Conservation (phyloP, 1,284 basidiomycete genomes). For the Lignosus rhinocerotis region DNA sequence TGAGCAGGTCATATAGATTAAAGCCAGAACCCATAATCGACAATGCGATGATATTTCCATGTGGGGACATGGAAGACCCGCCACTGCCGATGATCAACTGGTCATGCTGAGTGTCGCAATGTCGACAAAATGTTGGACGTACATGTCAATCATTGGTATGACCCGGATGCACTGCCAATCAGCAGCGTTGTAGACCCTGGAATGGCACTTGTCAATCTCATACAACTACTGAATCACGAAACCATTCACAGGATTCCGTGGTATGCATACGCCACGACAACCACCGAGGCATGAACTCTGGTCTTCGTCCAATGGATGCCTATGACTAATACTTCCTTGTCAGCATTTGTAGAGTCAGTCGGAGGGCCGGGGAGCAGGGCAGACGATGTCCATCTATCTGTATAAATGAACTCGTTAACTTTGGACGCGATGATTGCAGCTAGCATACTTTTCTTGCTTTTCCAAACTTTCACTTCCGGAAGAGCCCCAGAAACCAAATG, state of each 20-base stretch:
- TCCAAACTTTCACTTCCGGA: constrained; percentile 1
- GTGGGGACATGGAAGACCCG: not conserved
- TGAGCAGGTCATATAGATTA: constrained; percentile 4
- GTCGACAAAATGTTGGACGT: too few species aligned
- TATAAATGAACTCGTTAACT: not conserved
- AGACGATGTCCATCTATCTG: not conserved
- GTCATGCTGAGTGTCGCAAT: not conserved
- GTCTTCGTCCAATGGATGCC: constrained; percentile 7
- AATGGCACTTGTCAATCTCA: too few species aligned
- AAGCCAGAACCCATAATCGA: constrained; percentile 10
- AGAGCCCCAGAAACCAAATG: constrained; percentile 3
- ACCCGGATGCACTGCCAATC: not conserved
- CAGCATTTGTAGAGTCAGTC: not conserved
- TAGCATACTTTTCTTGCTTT: not conserved
- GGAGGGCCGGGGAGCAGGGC: not conserved
- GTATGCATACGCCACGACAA: constrained; percentile 3
- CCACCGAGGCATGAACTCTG: not conserved
- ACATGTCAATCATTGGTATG: not conserved
- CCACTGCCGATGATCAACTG: not conserved
- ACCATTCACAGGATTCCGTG: constrained; percentile 5
- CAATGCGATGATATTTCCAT: not conserved
- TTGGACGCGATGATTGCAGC: not conserved
- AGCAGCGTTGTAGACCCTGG: not conserved
- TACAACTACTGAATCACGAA: too few species aligned
- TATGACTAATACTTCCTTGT: not conserved